Base-by-base conservation (phyloP, 208 protist genomes). In the Trypanosoma brucei region DNA sequence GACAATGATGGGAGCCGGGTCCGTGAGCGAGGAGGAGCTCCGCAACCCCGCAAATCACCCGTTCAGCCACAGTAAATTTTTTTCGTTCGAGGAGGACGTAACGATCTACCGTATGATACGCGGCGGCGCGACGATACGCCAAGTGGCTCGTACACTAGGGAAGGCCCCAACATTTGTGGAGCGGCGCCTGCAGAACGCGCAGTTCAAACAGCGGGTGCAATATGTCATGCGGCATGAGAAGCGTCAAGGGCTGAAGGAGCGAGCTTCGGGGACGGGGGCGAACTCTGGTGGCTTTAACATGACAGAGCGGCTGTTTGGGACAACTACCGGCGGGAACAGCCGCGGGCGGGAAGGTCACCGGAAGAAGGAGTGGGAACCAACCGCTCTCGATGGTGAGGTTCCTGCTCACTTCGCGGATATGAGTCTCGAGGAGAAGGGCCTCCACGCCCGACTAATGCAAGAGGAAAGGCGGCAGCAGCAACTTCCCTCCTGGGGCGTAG, bases 141-240 rank as follows among this genome's bases (percentile, higher is more conserved):
- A 95, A 68, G 84, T 90, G 3, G 83, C 73, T 9, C 79, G 88
- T 7, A 90, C 86, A 14, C 68, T 95, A n/a, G 84, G 88, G 55
- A 95, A 90, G 75, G 73, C 88, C 0, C 70, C 83, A 6, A 92
- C 88, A 0, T 92, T 95, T 70, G 67, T 95, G 1, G 86, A 95
- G 74, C 62, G 74, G 38, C 81, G 88, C 1, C 76, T 95, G 37
- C 84, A 95, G 50, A 92, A 92, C 57, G 83, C 86, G 39, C 88
- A 95, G 76, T 95, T 95, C 42, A 91, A 90, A 62, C 75, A 81
- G 48, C 83, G 88, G 9, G 78, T 95, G n/a, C 85, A 89, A 67
- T 89, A 92, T 69, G 59, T 92, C 0, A 65, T 94, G 37, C 72
- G 83, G 0, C 70, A 78, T 44, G 83, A 91, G 56, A 86, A 80